A percentile compares a stretch with the other conserved stretches of the same genome.
Conservation (phyloP, 768 basidiomycete species). For the Leccinum variicolor region DNA sequence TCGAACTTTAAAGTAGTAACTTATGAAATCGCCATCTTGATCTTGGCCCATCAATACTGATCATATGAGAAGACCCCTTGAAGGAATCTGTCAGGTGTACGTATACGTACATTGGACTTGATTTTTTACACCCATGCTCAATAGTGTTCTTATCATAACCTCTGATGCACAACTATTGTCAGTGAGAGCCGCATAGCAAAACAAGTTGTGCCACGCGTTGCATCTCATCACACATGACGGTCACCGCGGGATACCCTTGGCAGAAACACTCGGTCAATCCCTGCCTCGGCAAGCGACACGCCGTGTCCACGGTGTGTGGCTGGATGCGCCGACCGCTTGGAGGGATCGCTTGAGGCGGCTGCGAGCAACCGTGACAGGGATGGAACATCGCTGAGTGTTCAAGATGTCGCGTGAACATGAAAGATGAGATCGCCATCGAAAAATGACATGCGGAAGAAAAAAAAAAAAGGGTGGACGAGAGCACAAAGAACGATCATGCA, state of each 20-base stretch:
- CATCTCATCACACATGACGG: conserved; percentile 74
- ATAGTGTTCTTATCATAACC: too few relatives aligned
- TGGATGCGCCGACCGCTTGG: conserved; percentile 76
- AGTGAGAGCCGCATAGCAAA: too few relatives aligned
- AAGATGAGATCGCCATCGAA: neutral
- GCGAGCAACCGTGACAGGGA: conserved; percentile 95
- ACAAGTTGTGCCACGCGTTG: conserved; percentile 47
- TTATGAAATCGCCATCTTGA: too few relatives aligned
- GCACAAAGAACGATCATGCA: neutral
- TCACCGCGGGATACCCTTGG: conserved; percentile 82
- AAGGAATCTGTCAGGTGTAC: too few relatives aligned
- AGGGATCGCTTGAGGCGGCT: conserved; percentile 83
- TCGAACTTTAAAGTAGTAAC: too few relatives aligned
- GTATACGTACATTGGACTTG: too few relatives aligned
- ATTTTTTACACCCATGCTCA: too few relatives aligned
- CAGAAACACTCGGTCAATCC: conserved; percentile 86
- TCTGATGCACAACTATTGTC: too few relatives aligned
- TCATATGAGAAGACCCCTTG: too few relatives aligned
- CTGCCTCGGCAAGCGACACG: conserved; percentile 85
- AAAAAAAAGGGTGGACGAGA: neutral
- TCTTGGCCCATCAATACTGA: too few relatives aligned
- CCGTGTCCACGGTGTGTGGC: conserved; percentile 74
- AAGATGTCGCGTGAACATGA: neutral
- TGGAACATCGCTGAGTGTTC: conserved; percentile 72
- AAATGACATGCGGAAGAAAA: neutral